Evolutionary conservation across 192 early-diverging fungal species (phyloP).

Genomic region (Coemansia sp.): DNA sequence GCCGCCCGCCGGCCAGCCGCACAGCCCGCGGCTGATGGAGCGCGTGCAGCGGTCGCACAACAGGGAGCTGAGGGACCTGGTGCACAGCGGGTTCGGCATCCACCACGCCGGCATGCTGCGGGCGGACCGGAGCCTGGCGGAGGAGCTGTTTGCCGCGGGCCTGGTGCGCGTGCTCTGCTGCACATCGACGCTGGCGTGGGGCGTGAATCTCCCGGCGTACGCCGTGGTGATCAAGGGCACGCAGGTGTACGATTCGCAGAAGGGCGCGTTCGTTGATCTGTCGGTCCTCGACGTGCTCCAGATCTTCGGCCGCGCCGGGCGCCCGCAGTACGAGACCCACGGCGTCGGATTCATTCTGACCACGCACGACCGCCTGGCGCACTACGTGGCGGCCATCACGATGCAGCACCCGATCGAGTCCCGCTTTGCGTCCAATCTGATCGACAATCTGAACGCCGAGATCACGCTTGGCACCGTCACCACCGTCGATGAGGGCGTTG

Average conservation of each 20-base stretch:
- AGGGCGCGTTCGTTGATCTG: conserved; percentile 91
- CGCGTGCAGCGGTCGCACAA: conserved; percentile 77
- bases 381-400: conserved; percentile 93
- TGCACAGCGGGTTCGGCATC: conserved; percentile 81
- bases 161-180: conserved; percentile 83
- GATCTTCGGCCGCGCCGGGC: conserved; percentile 98
- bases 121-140: conserved; percentile 80
- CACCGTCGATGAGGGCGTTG: conserved; percentile 90
- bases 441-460: conserved; percentile 98
- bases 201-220: conserved; percentile 97
- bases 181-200: conserved; percentile 99
- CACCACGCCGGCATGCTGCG: conserved; percentile 98
- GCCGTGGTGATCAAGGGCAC: conserved; percentile 99
- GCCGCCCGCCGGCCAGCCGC: conserved; percentile 36
- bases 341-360: conserved; percentile 96
- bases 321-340: conserved; percentile 87
- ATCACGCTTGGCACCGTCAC: conserved; percentile 94
- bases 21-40: conserved; percentile 54
- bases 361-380: conserved; percentile 86
- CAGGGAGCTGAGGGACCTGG: conserved; percentile 86
- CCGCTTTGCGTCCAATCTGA: conserved; percentile 77
- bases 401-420: conserved; percentile 98
- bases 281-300: conserved; percentile 99
- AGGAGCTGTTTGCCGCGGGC: conserved; percentile 89
- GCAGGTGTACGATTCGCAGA: conserved; percentile 90